Evolutionary conservation across 176 grass and related monocot species (phyloP).

Genomic region (Carex cristatella): DNA sequence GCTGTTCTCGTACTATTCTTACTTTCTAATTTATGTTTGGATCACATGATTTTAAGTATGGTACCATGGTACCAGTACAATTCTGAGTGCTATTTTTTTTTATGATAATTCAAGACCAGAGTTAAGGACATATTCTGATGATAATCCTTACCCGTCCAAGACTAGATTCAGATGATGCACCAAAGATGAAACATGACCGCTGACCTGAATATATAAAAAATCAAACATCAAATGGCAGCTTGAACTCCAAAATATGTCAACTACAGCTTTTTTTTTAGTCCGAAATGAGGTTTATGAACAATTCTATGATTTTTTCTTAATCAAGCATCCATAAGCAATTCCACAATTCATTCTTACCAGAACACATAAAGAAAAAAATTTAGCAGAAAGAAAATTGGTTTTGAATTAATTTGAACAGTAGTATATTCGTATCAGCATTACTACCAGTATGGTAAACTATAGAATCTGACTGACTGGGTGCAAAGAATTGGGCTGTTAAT

Average conservation of each 20-base stretch:
- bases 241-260: not conserved
- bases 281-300: not conserved
- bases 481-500: slow-evolving; percentile 10
- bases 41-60: not conserved
- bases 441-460: not conserved
- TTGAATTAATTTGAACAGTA: not conserved
- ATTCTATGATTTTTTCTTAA: not conserved
- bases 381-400: not conserved
- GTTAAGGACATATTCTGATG: not conserved
- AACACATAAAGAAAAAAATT: not conserved
- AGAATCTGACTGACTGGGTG: not conserved
- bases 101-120: not conserved
- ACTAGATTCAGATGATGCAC: slow-evolving; percentile 97
- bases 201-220: slow-evolving; percentile 53
- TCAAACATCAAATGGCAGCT: not conserved
- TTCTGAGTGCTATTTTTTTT: not conserved
- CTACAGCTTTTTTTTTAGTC: not conserved
- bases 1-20: no score
- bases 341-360: not conserved
- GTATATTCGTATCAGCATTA: not conserved
- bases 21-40: no score
- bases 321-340: not conserved
- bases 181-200: slow-evolving; percentile 86
- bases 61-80: not conserved
- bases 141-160: slow-evolving; percentile 86